These are phyloP conservation scores for Sporisorium iseilematis-ciliati DNA, from an alignment of 1,284 basidiomycete species.

Conservation along the genomic window DNA sequence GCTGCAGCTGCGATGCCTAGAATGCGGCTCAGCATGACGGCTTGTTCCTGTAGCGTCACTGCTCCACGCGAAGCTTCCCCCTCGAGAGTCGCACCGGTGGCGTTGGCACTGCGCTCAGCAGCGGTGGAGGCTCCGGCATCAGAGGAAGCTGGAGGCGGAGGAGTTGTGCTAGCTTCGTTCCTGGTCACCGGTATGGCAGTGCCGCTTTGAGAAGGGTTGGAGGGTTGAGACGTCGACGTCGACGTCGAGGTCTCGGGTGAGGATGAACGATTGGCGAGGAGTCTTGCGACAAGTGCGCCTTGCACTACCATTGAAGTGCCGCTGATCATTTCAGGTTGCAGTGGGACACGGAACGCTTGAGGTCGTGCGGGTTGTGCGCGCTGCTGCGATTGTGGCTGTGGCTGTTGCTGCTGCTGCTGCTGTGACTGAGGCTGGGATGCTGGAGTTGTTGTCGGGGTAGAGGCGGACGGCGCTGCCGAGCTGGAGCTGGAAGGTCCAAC, in stretches of 20 bases:
- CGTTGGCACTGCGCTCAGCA: background rate
- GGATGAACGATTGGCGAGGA: conserved; percentile 27
- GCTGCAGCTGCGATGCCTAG: conserved; percentile 65
- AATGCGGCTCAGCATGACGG: conserved; percentile 66
- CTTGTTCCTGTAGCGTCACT: conserved; percentile 66
- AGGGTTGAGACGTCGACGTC: background rate
- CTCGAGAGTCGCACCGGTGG: conserved; percentile 11
- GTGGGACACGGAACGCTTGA: conserved; percentile 27
- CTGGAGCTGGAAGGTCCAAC: background rate
- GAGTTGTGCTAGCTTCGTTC: background rate
- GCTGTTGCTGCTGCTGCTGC: conserved; percentile 15
- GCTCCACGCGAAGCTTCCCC: conserved; percentile 47
- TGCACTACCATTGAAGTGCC: conserved; percentile 68
- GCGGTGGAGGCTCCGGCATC: background rate
- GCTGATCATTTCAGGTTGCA: conserved; percentile 47
- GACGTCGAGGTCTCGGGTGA: background rate
- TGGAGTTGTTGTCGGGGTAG: background rate
- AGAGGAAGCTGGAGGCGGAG: background rate
- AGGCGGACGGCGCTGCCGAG: conserved; percentile 1
- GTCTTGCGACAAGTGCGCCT: conserved; percentile 61
- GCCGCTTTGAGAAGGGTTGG: conserved; percentile 1
- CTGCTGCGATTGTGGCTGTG: conserved; percentile 15
- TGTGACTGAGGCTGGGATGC: conserved; percentile 2
- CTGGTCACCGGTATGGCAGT: background rate
- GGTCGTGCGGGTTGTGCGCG: conserved; percentile 14